Base-by-base conservation (phyloP, 345 rosid species). In the Diplotaxis tenuifolia region DNA sequence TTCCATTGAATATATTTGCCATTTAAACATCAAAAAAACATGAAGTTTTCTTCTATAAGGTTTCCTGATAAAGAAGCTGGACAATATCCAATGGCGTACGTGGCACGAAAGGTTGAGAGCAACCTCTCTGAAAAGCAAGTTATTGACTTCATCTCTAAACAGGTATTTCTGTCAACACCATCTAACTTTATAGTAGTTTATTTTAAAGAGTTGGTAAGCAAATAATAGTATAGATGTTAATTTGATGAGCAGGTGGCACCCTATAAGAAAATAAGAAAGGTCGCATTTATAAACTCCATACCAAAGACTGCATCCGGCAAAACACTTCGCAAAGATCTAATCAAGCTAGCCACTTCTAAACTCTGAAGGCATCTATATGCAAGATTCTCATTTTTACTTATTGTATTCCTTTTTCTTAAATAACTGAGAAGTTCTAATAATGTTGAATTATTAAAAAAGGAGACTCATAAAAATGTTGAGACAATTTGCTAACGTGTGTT, bases 241-340 rank as follows among this genome's bases (percentile, higher is more conserved):
- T 21, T 60, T 42, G n/a, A 29, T 52, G n/a, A 63, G 3, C 73
- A 92, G 98, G 98, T 90, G 42, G 97, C 96, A 0, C 93, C 98
- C 0, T 93, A 90, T 75, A 93, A 93, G 61, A 86, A 83, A 62
- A 71, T 93, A 5, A 79, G 97, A 47, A 84, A 79, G 74, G 77
- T 65, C 6, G 58, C 65, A n/a, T 73, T 73, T 29, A 73, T 73
- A 8, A 76, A 73, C 49, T 82, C 89, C 20, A 76, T 93, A 20
- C 98, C 96, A 4, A 93, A 86, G 78, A 91, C 84, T 73, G 84
- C 87, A 8, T 89, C 97, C 0, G 98, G 97, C 57, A 93, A 93
- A 79, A 87, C 84, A 55, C 92, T 91, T 9, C 82, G 98, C 71
- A 93, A 87, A 74, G 97, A 93, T 76, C 84, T 93, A 45, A 89